Percentiles rank a stretch among this genome's conserved stretches.
These are phyloP conservation scores for Yarrowia galli DNA, from an alignment of 1,139 yeast genomes.

Conservation along the genomic window DNA sequence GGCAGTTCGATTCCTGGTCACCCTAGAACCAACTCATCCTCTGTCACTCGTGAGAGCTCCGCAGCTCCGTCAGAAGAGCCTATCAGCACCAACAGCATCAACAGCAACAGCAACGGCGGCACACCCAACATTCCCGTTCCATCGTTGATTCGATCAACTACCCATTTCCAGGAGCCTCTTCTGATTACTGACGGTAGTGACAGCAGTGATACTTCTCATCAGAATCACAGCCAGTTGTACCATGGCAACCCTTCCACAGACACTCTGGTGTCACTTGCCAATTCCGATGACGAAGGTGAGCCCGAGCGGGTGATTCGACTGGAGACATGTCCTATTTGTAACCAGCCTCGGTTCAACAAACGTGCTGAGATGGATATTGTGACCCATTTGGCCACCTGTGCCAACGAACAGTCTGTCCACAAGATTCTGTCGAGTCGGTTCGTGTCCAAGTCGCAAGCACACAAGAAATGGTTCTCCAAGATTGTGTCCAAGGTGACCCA, in stretches of 20 bases:
- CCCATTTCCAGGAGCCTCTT: constrained; percentile 9
- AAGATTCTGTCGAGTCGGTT: constrained; percentile 71
- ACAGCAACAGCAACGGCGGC: not conserved
- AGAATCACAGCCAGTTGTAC: not conserved
- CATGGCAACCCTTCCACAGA: constrained; percentile 15
- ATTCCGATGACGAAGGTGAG: constrained; percentile 36
- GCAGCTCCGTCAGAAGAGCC: constrained; percentile 11
- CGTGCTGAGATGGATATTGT: constrained; percentile 71
- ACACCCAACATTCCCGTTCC: constrained; percentile 8
- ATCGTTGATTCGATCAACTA: constrained; percentile 5
- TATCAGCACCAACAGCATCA: not conserved
- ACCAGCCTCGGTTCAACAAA: constrained; percentile 63
- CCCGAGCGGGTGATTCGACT: constrained; percentile 61
- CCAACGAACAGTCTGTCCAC: constrained; percentile 77
- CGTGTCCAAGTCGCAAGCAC: constrained; percentile 82
- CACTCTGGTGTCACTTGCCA: constrained; percentile 3
- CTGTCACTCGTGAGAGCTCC: constrained; percentile 1
- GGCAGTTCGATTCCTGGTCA: constrained; percentile 21
- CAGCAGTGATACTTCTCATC: not conserved
- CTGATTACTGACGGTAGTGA: not conserved
- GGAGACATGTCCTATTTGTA: constrained; percentile 80
- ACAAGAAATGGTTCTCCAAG: constrained; percentile 88
- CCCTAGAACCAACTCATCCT: constrained; percentile 3
- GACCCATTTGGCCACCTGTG: constrained; percentile 88
- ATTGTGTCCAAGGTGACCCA: constrained; percentile 82